phyloP scores from a whole-genome alignment of 805 yeast species.

The Starmerella apis region DNA sequence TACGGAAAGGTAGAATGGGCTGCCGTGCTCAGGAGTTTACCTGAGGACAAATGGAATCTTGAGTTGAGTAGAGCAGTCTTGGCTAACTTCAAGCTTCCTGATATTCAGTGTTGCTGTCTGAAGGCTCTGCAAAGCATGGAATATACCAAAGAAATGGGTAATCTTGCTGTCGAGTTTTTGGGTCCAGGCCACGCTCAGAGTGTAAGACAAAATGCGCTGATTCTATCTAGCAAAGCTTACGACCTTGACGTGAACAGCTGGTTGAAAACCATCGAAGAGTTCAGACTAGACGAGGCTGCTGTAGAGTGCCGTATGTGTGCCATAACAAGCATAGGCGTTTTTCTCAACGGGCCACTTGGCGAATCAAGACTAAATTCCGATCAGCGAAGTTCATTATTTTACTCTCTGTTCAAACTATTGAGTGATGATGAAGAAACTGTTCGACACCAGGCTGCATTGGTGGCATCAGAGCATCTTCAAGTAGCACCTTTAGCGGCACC shows the following conservation, averaged over 20 bases:
- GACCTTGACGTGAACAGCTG: constrained; percentile 21
- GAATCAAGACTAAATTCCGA: not conserved
- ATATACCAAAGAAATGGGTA: not conserved
- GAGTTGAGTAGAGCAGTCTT: constrained; percentile 7
- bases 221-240: constrained; percentile 7
- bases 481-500: constrained; percentile 12
- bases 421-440: constrained; percentile 60
- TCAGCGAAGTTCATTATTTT: constrained; percentile 2
- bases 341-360: constrained; percentile 13
- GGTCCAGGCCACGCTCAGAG: constrained; percentile 7
- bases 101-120: constrained; percentile 5
- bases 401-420: constrained; percentile 22
- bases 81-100: not conserved
- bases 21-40: constrained; percentile 10
- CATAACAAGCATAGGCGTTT: constrained; percentile 36
- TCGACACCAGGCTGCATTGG: constrained; percentile 40
- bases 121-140: not conserved
- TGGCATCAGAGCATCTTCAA: constrained; percentile 33
- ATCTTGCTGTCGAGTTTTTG: not conserved
- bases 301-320: constrained; percentile 40
- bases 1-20: constrained; percentile 12
- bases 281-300: constrained; percentile 39
- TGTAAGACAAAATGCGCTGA: constrained; percentile 20
- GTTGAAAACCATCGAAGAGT: constrained; percentile 28
- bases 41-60: constrained; percentile 8